phyloP scores from a whole-genome alignment of 345 rosid genomes.

The Dipteronia sinensis region DNA sequence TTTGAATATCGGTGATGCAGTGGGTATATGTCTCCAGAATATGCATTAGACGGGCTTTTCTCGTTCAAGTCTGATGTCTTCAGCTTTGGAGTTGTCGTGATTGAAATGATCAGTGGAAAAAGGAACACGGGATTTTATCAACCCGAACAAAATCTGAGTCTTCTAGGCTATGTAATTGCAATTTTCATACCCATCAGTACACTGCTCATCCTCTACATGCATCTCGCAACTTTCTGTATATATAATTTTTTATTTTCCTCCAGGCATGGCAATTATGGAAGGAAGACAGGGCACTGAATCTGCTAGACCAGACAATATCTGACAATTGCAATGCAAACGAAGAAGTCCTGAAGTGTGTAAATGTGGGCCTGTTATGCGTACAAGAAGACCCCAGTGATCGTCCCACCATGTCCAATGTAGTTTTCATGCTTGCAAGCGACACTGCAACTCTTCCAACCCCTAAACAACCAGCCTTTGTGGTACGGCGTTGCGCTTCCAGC shows the following conservation, averaged over 20 bases:
- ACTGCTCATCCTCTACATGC: neutral
- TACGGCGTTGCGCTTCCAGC: slow-evolving; percentile 41
- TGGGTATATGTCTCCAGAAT: slow-evolving; percentile 29
- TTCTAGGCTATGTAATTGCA: slow-evolving; percentile 26
- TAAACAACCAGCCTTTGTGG: slow-evolving; percentile 48
- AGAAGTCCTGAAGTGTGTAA: slow-evolving; percentile 45
- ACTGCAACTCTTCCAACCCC: slow-evolving; percentile 50
- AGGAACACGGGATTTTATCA: slow-evolving; percentile 24
- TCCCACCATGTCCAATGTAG: slow-evolving; percentile 54
- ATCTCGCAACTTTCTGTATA: neutral
- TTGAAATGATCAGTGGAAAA: slow-evolving; percentile 36
- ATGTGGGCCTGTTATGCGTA: slow-evolving; percentile 56
- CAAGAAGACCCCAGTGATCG: slow-evolving; percentile 61
- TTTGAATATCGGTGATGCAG: slow-evolving; percentile 24
- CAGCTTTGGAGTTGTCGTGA: slow-evolving; percentile 38
- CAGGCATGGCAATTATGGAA: slow-evolving; percentile 67
- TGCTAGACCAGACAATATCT: slow-evolving; percentile 39
- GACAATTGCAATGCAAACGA: slow-evolving; percentile 30
- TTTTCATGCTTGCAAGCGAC: slow-evolving; percentile 54
- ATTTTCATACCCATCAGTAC: neutral
- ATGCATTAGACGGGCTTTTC: slow-evolving; percentile 36
- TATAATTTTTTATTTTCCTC: slow-evolving; percentile 5
- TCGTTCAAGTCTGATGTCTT: slow-evolving; percentile 35
- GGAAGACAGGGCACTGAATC: slow-evolving; percentile 35
- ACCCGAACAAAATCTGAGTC: slow-evolving; percentile 18